Evolutionary conservation across 163 green algal species (phyloP).

Genomic region (Volvox carteri): DNA sequence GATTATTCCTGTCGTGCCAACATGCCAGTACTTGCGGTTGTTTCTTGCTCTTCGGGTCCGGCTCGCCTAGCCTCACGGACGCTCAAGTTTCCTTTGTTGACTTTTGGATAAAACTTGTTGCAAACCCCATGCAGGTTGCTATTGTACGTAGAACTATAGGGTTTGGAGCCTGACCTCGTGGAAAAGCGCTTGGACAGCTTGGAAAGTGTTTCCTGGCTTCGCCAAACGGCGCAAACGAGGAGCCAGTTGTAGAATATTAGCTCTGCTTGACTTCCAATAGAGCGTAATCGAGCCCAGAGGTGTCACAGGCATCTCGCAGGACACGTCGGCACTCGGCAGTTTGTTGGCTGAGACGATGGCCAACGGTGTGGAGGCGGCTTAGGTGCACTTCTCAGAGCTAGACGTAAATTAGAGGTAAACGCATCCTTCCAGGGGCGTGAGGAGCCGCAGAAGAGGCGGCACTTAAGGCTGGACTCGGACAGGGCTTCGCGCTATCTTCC

Average conservation of each 20-base stretch:
- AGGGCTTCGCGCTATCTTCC: not conserved
- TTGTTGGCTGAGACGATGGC: constrained; percentile 11
- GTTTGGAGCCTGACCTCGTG: not conserved
- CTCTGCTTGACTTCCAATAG: not conserved
- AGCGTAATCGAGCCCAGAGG: not conserved
- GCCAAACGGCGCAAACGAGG: not conserved
- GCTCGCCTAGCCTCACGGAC: not conserved
- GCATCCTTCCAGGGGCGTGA: not conserved
- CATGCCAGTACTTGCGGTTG: not conserved
- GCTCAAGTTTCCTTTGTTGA: not conserved
- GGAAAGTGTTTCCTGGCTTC: not conserved
- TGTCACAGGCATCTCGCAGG: not conserved
- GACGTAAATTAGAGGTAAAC: not conserved
- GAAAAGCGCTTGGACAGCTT: not conserved
- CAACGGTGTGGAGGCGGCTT: not conserved
- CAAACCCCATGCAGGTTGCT: not conserved
- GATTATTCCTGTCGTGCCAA: not conserved
- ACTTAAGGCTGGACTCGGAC: not conserved
- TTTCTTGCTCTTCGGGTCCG: not conserved
- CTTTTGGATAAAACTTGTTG: not conserved
- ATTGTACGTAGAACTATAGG: not conserved
- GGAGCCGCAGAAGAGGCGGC: too few relatives aligned
- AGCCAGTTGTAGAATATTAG: not conserved
- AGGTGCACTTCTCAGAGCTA: not conserved
- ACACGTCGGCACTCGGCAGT: constrained; percentile 18